Evolutionary conservation across 371 early-diverging fungal species (phyloP).

Genomic region (Fennellomyces sp.): DNA sequence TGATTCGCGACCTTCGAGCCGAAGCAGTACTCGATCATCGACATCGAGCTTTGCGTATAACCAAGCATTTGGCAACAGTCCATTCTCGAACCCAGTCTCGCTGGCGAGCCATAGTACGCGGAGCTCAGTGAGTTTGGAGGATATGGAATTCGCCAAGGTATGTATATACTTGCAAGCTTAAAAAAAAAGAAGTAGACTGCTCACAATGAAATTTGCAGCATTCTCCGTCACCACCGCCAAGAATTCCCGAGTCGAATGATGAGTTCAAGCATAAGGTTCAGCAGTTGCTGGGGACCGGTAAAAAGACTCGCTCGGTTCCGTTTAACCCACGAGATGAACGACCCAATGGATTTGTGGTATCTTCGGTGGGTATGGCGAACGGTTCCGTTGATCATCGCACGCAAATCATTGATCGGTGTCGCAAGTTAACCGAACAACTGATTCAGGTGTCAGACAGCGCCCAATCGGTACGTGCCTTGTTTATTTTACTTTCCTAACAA

Average conservation of each 20-base stretch:
- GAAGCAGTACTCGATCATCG: conserved; percentile 26
- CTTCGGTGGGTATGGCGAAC: neutral
- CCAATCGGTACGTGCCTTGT: conserved; percentile 9
- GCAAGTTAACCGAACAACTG: conserved; percentile 10
- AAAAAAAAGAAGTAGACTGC: neutral
- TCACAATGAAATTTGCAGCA: neutral
- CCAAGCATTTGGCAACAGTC: neutral
- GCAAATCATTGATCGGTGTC: conserved; percentile 17
- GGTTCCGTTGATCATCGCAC: neutral
- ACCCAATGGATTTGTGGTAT: conserved; percentile 4
- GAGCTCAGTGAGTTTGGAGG: conserved; percentile 31
- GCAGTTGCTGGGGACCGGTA: neutral
- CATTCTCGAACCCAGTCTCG: conserved; percentile 16
- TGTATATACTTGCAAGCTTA: neutral
- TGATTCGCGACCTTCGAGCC: conserved; percentile 22
- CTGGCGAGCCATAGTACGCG: conserved; percentile 30
- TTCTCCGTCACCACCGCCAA: conserved; percentile 9
- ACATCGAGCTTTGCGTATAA: conserved; percentile 16
- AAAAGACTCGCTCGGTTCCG: neutral
- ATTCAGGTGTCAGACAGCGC: conserved; percentile 5
- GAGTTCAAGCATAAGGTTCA: conserved; percentile 11
- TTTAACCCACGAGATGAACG: neutral
- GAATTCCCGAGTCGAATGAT: conserved; percentile 2
- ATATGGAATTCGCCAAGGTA: conserved; percentile 27
- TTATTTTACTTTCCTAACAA: neutral